Evolutionary conservation across 441 rosid genomes (phyloP), one percentile per base, ranked within the genome.

Genomic region (Adansonia gregorii): DNA sequence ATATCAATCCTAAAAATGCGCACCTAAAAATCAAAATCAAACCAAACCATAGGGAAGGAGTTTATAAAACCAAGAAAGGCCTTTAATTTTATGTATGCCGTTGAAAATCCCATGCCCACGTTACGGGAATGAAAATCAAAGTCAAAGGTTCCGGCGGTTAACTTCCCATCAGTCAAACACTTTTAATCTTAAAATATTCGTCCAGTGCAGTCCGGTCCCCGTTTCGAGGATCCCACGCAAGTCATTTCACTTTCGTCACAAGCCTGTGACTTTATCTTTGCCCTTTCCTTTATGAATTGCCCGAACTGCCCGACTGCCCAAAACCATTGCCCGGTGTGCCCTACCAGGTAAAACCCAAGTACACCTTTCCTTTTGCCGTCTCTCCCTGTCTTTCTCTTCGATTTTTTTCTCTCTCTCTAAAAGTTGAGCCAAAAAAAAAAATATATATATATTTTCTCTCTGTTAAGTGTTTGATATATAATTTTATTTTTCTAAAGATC

Each of bases 241-340:
- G 69, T 60, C 43, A 22, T 60, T 69, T 54, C 41, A 12, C 12
- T 51, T 59, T 4, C 20, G 17, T 81, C 79, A 81, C 85, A 63
- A 79, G 14, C 2, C 0, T 6, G 90, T 82, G 46, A 78, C 48
- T 6, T 55, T 82, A 80, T 77, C 82, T 52, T 48, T 41, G 17
- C 46, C 49, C 4, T 17, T 12, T 59, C 46, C 1, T 35, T 35
- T 35, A 6, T 43, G 0, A n/a, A 41, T 67, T 82, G 79, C 79
- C 83, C 87, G 27, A 17, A 1, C 66, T 82, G 80, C 88, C 86
- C 85, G 54, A 64, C 87, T 83, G 73, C 88, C 89, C 89, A 15
- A n/a, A 43, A 4, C 76, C 45, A 5, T 20, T 81, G 80, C 84
- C 84, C 78, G 72, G 66, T 64, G 2, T 60, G 65, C 65, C 65